Evolutionary conservation across 176 grass and related monocot genomes (phyloP).

Genomic region (Chloris gayana): DNA sequence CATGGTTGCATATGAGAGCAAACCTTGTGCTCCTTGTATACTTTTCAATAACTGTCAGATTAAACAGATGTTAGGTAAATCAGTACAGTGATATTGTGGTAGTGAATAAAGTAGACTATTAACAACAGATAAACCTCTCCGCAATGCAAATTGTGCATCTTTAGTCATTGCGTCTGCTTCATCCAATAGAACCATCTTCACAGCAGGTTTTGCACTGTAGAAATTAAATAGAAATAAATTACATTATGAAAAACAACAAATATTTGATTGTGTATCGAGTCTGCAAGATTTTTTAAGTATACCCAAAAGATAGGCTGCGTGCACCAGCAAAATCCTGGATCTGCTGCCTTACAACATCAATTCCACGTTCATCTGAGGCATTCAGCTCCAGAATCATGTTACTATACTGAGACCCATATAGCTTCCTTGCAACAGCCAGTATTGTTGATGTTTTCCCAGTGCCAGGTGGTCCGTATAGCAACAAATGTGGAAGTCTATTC

Average conservation of each 20-base stretch:
- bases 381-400: constrained; percentile 99
- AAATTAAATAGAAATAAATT: constrained; percentile 42
- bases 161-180: constrained; percentile 99
- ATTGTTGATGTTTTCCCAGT: constrained; percentile 95
- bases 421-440: constrained; percentile 88
- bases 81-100: background rate
- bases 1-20: constrained; percentile 97
- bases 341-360: constrained; percentile 94
- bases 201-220: constrained; percentile 71
- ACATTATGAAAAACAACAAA: background rate
- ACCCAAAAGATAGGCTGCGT: constrained; percentile 86
- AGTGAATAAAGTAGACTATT: constrained; percentile 4
- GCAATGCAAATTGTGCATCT: constrained; percentile 96
- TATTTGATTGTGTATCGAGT: background rate
- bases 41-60: constrained; percentile 86
- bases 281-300: constrained; percentile 6
- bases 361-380: constrained; percentile 89
- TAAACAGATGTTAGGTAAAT: constrained; percentile 26
- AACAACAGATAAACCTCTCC: constrained; percentile 70
- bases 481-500: constrained; percentile 87
- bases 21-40: constrained; percentile 98
- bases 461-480: constrained; percentile 87
- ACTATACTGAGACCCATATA: constrained; percentile 85
- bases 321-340: constrained; percentile 91
- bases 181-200: constrained; percentile 94